Conservation (phyloP, 768 basidiomycete species). For the Leucocoprinus sp. region DNA sequence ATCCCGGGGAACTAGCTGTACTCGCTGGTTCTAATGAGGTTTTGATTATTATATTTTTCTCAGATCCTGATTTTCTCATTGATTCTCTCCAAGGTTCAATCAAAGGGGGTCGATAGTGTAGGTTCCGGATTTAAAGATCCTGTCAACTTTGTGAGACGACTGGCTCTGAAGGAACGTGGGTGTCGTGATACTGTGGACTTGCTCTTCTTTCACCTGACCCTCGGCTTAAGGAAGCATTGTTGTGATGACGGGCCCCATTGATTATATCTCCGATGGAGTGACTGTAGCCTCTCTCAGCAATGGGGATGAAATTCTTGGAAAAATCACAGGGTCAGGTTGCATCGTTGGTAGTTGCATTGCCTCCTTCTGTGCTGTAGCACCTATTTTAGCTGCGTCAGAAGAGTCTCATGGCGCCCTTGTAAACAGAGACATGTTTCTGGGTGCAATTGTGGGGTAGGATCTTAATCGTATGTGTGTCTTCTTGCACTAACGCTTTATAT, state of each 20-base stretch:
- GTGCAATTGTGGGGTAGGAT: slow-evolving; percentile 67
- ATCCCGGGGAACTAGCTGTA: slow-evolving; percentile 81
- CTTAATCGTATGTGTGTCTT: not conserved
- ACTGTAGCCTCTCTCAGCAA: slow-evolving; percentile 64
- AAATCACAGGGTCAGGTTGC: slow-evolving; percentile 89
- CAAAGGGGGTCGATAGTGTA: slow-evolving; percentile 81
- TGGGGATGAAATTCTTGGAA: slow-evolving; percentile 63
- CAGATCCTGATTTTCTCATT: not conserved
- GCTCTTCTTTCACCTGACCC: not conserved
- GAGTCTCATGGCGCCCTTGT: slow-evolving; percentile 40
- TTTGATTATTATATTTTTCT: not conserved
- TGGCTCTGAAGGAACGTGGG: slow-evolving; percentile 74
- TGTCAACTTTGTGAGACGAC: slow-evolving; percentile 50
- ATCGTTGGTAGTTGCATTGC: slow-evolving; percentile 73
- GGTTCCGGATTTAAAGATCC: slow-evolving; percentile 76
- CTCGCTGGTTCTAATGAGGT: slow-evolving; percentile 75
- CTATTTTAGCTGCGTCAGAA: slow-evolving; percentile 18
- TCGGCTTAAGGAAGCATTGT: slow-evolving; percentile 60
- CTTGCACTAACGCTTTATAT: not conserved
- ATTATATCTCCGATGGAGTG: slow-evolving; percentile 80
- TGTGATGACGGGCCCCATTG: slow-evolving; percentile 69
- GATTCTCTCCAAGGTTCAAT: slow-evolving; percentile 40
- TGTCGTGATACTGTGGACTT: slow-evolving; percentile 3
- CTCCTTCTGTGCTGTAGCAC: slow-evolving; percentile 68
- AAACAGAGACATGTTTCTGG: slow-evolving; percentile 71